phyloP scores from a whole-genome alignment of 352 stramenopile genomes.

The Phytopythium delawarense region DNA sequence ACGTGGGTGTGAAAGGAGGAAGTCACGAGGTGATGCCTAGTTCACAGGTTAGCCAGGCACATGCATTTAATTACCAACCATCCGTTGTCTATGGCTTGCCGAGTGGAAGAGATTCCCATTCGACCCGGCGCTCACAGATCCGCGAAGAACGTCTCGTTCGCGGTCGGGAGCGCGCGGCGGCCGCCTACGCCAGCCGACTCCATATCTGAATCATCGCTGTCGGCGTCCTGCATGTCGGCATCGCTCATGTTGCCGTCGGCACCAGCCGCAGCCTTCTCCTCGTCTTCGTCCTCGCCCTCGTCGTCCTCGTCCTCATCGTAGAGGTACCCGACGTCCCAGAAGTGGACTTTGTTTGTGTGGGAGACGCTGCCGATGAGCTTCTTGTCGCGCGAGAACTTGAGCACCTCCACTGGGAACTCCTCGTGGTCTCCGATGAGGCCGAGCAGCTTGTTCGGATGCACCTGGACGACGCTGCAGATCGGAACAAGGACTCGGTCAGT shows the following conservation, averaged over 20 bases:
- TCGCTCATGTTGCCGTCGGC: conserved; percentile 27
- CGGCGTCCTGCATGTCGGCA: conserved; percentile 83
- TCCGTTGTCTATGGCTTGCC: neutral
- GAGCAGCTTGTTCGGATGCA: conserved; percentile 95
- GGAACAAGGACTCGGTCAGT: conserved; percentile 6
- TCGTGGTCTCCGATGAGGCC: conserved; percentile 95
- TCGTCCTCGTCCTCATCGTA: conserved; percentile 87
- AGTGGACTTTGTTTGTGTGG: conserved; percentile 93
- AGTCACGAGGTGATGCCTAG: neutral
- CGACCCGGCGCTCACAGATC: conserved; percentile 49
- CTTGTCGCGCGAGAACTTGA: conserved; percentile 85
- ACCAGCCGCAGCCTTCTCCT: conserved; percentile 37
- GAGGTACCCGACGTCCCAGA: conserved; percentile 94
- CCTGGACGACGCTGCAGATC: conserved; percentile 80
- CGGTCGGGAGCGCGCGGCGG: conserved; percentile 54
- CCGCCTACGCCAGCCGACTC: conserved; percentile 23
- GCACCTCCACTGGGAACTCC: conserved; percentile 93
- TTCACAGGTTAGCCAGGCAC: neutral
- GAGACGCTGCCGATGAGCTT: conserved; percentile 91
- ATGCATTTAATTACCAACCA: neutral
- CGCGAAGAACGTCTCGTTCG: conserved; percentile 81
- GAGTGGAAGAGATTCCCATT: neutral
- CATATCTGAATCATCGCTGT: conserved; percentile 62
- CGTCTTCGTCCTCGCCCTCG: conserved; percentile 46
- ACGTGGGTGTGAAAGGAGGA: neutral